phyloP scores from a whole-genome alignment of 495 filamentous ascomycete genomes.

The Hypoxylon cercidicola region DNA sequence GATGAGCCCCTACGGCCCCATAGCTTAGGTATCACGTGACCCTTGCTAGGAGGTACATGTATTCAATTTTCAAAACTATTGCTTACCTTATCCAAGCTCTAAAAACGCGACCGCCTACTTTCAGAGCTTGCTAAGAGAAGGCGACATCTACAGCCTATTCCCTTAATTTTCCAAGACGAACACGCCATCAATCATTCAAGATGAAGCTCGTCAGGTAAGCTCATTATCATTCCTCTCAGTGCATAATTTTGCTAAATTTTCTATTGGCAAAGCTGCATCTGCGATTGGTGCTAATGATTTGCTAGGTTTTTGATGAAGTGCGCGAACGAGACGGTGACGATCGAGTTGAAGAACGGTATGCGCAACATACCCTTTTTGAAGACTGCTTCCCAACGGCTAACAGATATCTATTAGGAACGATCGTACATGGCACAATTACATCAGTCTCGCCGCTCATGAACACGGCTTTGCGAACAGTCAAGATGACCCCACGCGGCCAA shows the following conservation, averaged over 20 bases:
- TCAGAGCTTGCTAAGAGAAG: slow-evolving; percentile 14
- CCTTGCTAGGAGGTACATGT: too few relatives aligned
- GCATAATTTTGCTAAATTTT: slow-evolving; percentile 47
- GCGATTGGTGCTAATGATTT: slow-evolving; percentile 52
- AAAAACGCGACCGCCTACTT: slow-evolving; percentile 26
- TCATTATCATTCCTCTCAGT: slow-evolving; percentile 26
- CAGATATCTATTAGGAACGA: slow-evolving; percentile 70
- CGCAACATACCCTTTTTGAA: slow-evolving; percentile 9
- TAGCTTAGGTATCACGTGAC: slow-evolving; percentile 27
- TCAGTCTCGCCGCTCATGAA: slow-evolving; percentile 98
- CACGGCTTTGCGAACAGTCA: slow-evolving; percentile 89
- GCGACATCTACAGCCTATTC: slow-evolving; percentile 2
- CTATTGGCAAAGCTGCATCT: slow-evolving; percentile 44
- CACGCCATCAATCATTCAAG: slow-evolving; percentile 50
- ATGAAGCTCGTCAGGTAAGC: slow-evolving; percentile 99
- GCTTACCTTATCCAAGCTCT: slow-evolving; percentile 25
- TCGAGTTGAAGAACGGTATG: slow-evolving; percentile 96
- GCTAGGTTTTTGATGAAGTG: slow-evolving; percentile 98
- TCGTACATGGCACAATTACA: slow-evolving; percentile 94
- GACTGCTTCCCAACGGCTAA: neutral
- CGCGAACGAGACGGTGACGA: slow-evolving; percentile 94
- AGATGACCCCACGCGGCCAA: slow-evolving; percentile 89
- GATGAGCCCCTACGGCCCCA: neutral
- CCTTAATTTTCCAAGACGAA: neutral
- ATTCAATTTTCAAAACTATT: slow-evolving; percentile 35